These are phyloP conservation scores for Dysphania ambrosioides DNA, from an alignment of 148 eudicot genomes.

Conservation along the genomic window DNA sequence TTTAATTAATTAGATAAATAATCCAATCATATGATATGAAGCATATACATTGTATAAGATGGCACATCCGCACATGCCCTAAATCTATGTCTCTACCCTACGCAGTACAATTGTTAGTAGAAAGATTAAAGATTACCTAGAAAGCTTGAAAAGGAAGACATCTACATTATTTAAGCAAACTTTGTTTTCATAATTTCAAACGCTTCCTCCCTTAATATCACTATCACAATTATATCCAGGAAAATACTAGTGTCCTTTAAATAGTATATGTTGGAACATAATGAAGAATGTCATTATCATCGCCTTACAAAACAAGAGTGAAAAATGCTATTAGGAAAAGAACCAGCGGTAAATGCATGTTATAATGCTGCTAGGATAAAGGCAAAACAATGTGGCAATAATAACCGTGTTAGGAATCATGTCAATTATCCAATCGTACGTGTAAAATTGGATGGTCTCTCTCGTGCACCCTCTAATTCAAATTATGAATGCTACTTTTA, in stretches of 20 bases:
- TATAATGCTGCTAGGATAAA: conserved; percentile 2
- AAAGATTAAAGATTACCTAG: background rate
- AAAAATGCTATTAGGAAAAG: too few species aligned
- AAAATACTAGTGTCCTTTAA: background rate
- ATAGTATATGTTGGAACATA: conserved; percentile 17
- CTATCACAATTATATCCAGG: background rate
- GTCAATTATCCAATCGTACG: too few species aligned
- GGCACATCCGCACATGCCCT: background rate
- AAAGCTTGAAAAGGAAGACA: background rate
- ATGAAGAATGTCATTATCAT: conserved; percentile 20
- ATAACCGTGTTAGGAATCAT: conserved; percentile 5
- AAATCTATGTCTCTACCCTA: conserved; percentile 19
- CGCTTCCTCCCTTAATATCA: background rate
- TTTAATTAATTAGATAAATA: background rate
- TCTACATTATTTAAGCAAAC: background rate
- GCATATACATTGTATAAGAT: background rate
- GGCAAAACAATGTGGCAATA: conserved; percentile 10
- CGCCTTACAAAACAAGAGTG: conserved; percentile 9
- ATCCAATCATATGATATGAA: conserved; percentile 17
- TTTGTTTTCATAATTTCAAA: conserved; percentile 4
- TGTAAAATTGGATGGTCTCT: conserved; percentile 3
- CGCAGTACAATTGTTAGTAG: background rate
- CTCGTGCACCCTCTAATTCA: conserved; percentile 2
- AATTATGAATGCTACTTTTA: background rate
- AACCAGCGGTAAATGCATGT: conserved; percentile 15